A percentile compares a stretch with the other conserved stretches of the same genome.
These are phyloP conservation scores for Suaeda aralocaspica DNA, from an alignment of 148 eudicot species.

Conservation along the genomic window DNA sequence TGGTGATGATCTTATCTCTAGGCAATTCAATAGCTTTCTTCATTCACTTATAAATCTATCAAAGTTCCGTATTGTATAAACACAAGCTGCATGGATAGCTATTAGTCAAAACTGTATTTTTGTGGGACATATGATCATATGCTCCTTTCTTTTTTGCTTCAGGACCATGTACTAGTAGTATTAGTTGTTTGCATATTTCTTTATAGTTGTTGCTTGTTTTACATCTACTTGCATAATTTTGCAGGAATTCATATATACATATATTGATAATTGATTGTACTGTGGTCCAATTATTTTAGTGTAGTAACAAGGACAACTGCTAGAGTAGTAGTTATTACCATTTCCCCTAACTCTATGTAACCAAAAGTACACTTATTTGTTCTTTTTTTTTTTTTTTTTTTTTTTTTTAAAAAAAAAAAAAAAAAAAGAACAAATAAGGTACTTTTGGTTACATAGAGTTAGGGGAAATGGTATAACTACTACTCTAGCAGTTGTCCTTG, in stretches of 20 bases:
- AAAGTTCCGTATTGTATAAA: background rate
- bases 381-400: background rate
- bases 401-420: background rate
- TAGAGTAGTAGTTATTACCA: background rate
- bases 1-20: slow-evolving; percentile 6
- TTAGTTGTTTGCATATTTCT: slow-evolving; percentile 34
- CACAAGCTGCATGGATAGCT: slow-evolving; percentile 1
- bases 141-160: background rate
- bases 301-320: slow-evolving; percentile 20
- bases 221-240: slow-evolving; percentile 32
- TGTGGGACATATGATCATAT: slow-evolving; percentile 10
- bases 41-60: too few relatives aligned
- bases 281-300: slow-evolving; percentile 39
- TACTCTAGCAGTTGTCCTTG: slow-evolving; percentile 19
- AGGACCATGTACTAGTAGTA: slow-evolving; percentile 30
- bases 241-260: slow-evolving; percentile 19
- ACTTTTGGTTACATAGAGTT: slow-evolving; percentile 14
- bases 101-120: slow-evolving; percentile 11
- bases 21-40: background rate
- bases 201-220: slow-evolving; percentile 48
- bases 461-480: slow-evolving; percentile 3
- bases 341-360: slow-evolving; percentile 10
- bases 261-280: too few relatives aligned
- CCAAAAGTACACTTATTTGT: slow-evolving; percentile 12
- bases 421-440: slow-evolving; percentile 3